Evolutionary conservation across 225 moss, liverwort and hornwort genomes (phyloP).

Genomic region (Polytrichum commune): DNA sequence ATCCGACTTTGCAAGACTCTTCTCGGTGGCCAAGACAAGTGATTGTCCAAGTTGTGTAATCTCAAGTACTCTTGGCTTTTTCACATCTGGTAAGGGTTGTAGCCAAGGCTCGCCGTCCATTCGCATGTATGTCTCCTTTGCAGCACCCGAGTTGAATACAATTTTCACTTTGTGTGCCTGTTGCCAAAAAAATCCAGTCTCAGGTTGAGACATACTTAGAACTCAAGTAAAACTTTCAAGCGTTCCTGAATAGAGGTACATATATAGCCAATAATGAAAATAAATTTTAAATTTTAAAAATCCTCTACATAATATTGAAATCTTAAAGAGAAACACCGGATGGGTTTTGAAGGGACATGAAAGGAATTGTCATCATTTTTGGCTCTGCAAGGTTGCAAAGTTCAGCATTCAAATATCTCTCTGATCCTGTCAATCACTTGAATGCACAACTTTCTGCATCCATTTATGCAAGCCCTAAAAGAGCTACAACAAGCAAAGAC

Average conservation of each 20-base stretch:
- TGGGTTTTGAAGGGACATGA: too few relatives aligned
- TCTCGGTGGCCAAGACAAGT: conserved; percentile 43
- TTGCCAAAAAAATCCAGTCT: not conserved
- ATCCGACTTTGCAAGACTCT: conserved; percentile 42
- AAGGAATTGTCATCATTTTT: too few relatives aligned
- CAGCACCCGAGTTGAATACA: conserved; percentile 68
- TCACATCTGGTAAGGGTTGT: conserved; percentile 57
- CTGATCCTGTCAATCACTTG: not conserved
- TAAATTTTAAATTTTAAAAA: too few relatives aligned
- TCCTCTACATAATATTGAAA: too few relatives aligned
- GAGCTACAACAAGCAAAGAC: not conserved
- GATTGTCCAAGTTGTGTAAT: conserved; percentile 86
- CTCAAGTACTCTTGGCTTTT: conserved; percentile 69
- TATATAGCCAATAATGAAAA: too few relatives aligned
- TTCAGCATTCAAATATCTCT: not conserved
- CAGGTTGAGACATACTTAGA: too few relatives aligned
- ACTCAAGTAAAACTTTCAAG: too few relatives aligned
- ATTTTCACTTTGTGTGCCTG: conserved; percentile 79
- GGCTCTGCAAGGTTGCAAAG: too few relatives aligned
- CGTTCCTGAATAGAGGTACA: too few relatives aligned
- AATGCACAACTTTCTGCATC: not conserved
- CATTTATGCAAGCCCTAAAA: not conserved
- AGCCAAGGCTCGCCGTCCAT: conserved; percentile 94
- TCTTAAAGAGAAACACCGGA: too few relatives aligned
- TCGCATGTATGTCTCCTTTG: conserved; percentile 68